Base-by-base conservation (phyloP, 495 filamentous ascomycete species). In the Tirmania nivea region DNA sequence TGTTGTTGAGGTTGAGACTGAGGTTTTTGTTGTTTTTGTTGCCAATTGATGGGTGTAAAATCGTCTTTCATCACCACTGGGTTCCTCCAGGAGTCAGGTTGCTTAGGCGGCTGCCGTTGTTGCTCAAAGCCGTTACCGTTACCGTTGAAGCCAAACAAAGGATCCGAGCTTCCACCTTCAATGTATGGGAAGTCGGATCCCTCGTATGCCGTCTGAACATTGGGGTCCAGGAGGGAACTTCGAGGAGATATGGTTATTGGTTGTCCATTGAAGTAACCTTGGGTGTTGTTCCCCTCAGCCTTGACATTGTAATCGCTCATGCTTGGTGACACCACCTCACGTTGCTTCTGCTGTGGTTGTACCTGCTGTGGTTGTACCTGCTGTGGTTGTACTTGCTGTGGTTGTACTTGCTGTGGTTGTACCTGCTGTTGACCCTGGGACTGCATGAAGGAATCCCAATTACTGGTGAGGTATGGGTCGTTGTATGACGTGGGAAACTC, bases 221-320 rank as follows among this genome's bases (percentile, higher is more conserved):
- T 61, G 10, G 62, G 62, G 48, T 64, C 62, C n/a, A 64, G 48
- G 42, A 64, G 56, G 42, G 62, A 64, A 48, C 57, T 60, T 50
- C 58, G 57, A 50, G 62, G 62, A n/a, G 62, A 64, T 19, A 64
- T 64, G 2, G 62, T 64, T 34, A 58, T 56, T 45, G 55, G 59
- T 35, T 61, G 60, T n/a, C 34, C 19, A 36, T 57, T 62, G 51
- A 52, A 61, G 51, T 61, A 64, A 20, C 54, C 48, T 0, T 61
- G 61, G 3, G 61, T 59, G 12, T 49, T 55, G 52, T 51, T 54
- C 52, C 59, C 59, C 49, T 64, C 62, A 54, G 63, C 52, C 54
- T 64, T 64, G 54, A 64, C 64, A 48, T 59, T 31, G 39, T 45
- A 64, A 49, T 64, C 62, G n/a, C 58, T 64, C 54, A 65, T 48